These are phyloP conservation scores for Aspergillus fischeri DNA, from an alignment of 2,329 filamentous ascomycete species.

Conservation along the genomic window DNA sequence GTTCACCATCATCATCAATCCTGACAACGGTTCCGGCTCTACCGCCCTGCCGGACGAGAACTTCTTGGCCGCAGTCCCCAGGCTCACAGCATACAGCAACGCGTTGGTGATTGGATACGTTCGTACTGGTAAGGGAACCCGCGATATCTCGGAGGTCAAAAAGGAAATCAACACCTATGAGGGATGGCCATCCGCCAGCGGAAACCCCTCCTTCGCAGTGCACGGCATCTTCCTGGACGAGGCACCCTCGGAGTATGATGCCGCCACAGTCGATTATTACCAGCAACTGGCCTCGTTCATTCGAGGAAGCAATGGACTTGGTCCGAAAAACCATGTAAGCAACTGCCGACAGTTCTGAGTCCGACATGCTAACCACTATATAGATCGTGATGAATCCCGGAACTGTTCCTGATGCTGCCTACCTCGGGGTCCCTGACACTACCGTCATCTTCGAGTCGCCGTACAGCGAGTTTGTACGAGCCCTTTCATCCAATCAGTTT, in stretches of 20 bases:
- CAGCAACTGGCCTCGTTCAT: neutral
- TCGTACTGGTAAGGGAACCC: constrained; percentile 1
- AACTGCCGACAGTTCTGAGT: neutral
- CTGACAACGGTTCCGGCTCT: constrained; percentile 13
- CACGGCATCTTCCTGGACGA: constrained; percentile 12
- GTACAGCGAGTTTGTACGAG: constrained; percentile 4
- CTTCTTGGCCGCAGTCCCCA: constrained; percentile 5
- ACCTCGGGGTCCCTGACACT: constrained; percentile 7
- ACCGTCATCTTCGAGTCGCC: constrained; percentile 13
- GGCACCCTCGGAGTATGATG: constrained; percentile 3
- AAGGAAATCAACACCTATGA: constrained; percentile 9
- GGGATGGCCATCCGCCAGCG: constrained; percentile 5
- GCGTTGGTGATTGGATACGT: constrained; percentile 9
- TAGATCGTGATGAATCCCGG: constrained; percentile 12
- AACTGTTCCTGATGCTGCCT: constrained; percentile 7
- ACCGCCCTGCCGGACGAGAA: constrained; percentile 5
- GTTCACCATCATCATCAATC: constrained; percentile 21
- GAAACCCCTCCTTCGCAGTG: constrained; percentile 6
- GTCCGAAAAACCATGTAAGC: constrained; percentile 5
- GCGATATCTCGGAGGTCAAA: constrained; percentile 1
- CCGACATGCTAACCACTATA: neutral
- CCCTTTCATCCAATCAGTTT: neutral
- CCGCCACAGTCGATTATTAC: constrained; percentile 1
- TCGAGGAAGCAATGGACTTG: constrained; percentile 3
- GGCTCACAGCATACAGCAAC: constrained; percentile 3